Evolutionary conservation across 257 asterid species (phyloP), one percentile per base, ranked within the genome.

Genomic region (Solanum megistacrolobum): DNA sequence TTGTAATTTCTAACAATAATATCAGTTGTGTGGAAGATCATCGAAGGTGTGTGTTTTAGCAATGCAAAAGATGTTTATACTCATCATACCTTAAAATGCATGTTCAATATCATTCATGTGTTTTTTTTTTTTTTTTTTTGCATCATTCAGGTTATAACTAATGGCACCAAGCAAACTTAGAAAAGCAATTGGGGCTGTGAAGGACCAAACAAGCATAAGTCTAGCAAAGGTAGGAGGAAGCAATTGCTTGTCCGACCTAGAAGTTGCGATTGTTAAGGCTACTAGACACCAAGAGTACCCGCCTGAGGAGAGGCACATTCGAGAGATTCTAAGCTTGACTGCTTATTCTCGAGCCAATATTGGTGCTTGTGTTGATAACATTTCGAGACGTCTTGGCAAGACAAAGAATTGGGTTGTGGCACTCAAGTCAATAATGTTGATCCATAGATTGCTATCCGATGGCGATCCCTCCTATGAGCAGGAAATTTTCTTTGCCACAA

Each of bases 371-470:
- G 94, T 96, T 12, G 41, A 74, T 88, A 93, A 95, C 88, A 92
- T 95, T 71, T 90, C 98, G 0, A 89, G 95, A 76, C 98, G 99
- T 23, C 97, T 97, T 31, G 91, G 88, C 92, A 94, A 92, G 95
- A 97, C 99, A 65, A 92, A 84, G 88, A 96, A 94, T 25, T 97
- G 99, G 99, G 94, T 93, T 25, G 99, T 97, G 48, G 99, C 99
- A 1, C 86, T 95, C 3, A 97, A 97, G 86, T 35, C 98, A 1
- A 90, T 97, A n/a, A 96, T 97, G 98, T 91, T 97, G 83, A 60
- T 95, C 65, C 99, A 97, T 14, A 95, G 99, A 83, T 91, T 97
- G 73, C 95, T 97, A n/a, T 36, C 91, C 0, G 98, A 97, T 39
- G 99, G 99, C 0, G 98, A 97, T 89, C 83, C 87, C 0, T 89